Conservation (phyloP, 768 basidiomycete species). For the Porphyrellus cyaneotinctus region DNA sequence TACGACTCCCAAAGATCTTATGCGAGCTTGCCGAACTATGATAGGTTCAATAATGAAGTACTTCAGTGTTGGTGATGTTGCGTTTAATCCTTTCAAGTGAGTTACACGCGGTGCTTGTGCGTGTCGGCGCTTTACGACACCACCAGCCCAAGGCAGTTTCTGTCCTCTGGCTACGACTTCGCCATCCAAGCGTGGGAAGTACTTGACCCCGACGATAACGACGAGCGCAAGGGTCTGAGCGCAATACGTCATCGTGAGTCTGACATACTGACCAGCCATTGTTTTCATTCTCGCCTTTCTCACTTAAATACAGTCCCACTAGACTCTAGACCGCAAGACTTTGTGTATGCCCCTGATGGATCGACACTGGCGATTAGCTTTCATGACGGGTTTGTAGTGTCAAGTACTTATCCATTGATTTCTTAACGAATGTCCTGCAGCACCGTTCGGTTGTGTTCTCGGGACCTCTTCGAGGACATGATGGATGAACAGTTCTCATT, state of each 20-base stretch:
- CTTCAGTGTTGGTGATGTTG: conserved; percentile 54
- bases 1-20: background rate
- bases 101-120: background rate
- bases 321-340: conserved; percentile 36
- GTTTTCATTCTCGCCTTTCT: conserved; percentile 3
- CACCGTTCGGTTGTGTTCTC: conserved; percentile 18
- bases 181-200: conserved; percentile 41
- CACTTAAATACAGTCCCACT: conserved; percentile 17
- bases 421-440: conserved; percentile 11
- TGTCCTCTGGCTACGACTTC: conserved; percentile 48
- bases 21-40: background rate
- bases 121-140: conserved; percentile 3
- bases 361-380: conserved; percentile 37
- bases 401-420: background rate
- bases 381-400: conserved; percentile 25
- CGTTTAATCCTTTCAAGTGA: conserved; percentile 49
- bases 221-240: conserved; percentile 7
- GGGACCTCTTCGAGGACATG: conserved; percentile 23
- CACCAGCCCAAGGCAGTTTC: conserved; percentile 36
- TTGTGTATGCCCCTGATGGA: conserved; percentile 42
- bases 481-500: conserved; percentile 11
- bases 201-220: conserved; percentile 19
- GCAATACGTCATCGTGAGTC: conserved; percentile 18
- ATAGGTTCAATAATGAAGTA: conserved; percentile 36
- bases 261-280: background rate